These are phyloP conservation scores for Ilyonectria robusta DNA, from an alignment of 2,329 filamentous ascomycete species.

Conservation along the genomic window DNA sequence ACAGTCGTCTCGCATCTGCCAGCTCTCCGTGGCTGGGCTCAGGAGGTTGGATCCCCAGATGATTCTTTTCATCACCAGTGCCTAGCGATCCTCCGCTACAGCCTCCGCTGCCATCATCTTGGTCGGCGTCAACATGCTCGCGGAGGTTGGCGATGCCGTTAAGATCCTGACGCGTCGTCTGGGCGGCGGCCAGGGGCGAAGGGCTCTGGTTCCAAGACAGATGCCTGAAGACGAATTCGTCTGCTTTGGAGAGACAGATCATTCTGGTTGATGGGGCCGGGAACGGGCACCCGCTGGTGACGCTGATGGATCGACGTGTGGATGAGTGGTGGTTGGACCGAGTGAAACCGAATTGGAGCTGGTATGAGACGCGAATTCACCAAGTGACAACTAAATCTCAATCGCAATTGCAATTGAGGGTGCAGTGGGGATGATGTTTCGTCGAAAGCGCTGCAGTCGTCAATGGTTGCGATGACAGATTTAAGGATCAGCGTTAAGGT, in stretches of 20 bases:
- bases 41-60: conserved; percentile 36
- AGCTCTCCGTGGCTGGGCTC: conserved; percentile 33
- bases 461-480: background rate
- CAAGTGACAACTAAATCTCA: background rate
- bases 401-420: background rate
- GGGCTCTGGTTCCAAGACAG: conserved; percentile 69
- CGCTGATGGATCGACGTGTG: conserved; percentile 1
- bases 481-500: background rate
- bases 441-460: background rate
- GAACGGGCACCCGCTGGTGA: background rate
- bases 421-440: background rate
- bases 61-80: conserved; percentile 47
- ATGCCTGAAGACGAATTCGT: conserved; percentile 63
- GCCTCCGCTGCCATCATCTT: conserved; percentile 51
- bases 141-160: conserved; percentile 69
- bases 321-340: conserved; percentile 20
- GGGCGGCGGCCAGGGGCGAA: conserved; percentile 60
- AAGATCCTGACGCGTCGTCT: conserved; percentile 69
- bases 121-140: conserved; percentile 56
- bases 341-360: background rate
- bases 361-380: background rate
- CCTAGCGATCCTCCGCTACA: conserved; percentile 38
- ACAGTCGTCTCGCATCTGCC: conserved; percentile 50
- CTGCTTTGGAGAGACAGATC: conserved; percentile 70
- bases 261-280: conserved; percentile 50